Percentiles rank a stretch among this genome's conserved stretches.
Evolutionary conservation across 2,329 filamentous ascomycete species (phyloP).

Genomic region (Ambrosiella beaveri): DNA sequence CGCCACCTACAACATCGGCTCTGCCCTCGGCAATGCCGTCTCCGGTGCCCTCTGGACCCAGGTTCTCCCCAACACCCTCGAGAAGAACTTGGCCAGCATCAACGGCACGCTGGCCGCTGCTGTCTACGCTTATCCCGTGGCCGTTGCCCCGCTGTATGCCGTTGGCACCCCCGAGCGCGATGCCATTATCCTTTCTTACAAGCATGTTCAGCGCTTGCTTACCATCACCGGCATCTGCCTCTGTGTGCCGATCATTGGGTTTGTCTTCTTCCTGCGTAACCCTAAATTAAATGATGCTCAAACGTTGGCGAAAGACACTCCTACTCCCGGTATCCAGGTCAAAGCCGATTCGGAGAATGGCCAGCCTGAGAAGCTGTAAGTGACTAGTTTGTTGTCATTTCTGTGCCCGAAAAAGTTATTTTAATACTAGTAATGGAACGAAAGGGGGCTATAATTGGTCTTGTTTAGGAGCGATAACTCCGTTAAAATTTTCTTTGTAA

Average conservation of each 20-base stretch:
- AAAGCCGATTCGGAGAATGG: neutral
- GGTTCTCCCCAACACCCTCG: slow-evolving; percentile 30
- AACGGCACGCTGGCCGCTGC: slow-evolving; percentile 23
- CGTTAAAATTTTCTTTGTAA: too few species aligned
- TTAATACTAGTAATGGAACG: neutral
- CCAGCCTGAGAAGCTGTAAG: neutral
- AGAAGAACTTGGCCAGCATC: slow-evolving; percentile 20
- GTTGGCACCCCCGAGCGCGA: slow-evolving; percentile 27
- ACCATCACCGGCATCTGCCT: slow-evolving; percentile 32
- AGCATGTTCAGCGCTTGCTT: slow-evolving; percentile 29
- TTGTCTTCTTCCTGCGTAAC: slow-evolving; percentile 27
- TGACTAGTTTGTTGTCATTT: neutral
- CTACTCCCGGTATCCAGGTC: neutral
- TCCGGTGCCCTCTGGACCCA: slow-evolving; percentile 48
- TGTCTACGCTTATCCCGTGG: slow-evolving; percentile 23
- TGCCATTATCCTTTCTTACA: slow-evolving; percentile 28
- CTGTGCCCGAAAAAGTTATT: neutral
- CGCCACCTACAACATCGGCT: slow-evolving; percentile 45
- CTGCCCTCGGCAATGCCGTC: slow-evolving; percentile 40
- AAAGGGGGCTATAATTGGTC: neutral
- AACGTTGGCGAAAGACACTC: slow-evolving; percentile 22
- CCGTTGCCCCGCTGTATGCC: slow-evolving; percentile 20
- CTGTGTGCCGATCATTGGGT: slow-evolving; percentile 29
- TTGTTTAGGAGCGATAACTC: too few species aligned
- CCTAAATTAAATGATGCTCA: slow-evolving; percentile 29